These are phyloP conservation scores for Batrachochytrium dendrobatidis DNA, from an alignment of 371 early-diverging fungal species.

Conservation along the genomic window DNA sequence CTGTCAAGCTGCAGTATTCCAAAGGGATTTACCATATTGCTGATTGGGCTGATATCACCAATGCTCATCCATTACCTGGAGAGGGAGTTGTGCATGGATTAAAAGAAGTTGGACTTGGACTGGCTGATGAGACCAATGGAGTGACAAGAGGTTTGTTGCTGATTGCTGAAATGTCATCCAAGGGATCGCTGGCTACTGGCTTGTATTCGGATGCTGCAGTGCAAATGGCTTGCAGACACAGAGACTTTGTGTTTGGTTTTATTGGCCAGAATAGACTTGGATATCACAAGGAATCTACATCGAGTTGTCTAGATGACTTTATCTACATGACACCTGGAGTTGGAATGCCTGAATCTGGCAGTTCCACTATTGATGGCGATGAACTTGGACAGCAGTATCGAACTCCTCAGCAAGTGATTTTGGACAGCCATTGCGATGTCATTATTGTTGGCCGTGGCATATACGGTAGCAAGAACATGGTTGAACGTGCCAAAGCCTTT, in stretches of 20 bases:
- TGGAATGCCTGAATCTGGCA: constrained; percentile 64
- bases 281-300: constrained; percentile 53
- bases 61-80: constrained; percentile 90
- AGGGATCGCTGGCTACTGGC: constrained; percentile 72
- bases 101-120: constrained; percentile 70
- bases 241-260: constrained; percentile 90
- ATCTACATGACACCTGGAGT: constrained; percentile 94
- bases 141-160: constrained; percentile 75
- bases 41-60: constrained; percentile 91
- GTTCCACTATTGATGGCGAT: no score
- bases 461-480: constrained; percentile 66
- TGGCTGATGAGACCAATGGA: no score
- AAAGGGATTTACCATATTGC: constrained; percentile 87
- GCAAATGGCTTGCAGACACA: constrained; percentile 74
- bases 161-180: constrained; percentile 93
- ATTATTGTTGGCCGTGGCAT: constrained; percentile 97
- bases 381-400: constrained; percentile 90
- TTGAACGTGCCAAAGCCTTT: constrained; percentile 68
- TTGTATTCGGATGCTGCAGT: constrained; percentile 78
- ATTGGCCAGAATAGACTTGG: constrained; percentile 64
- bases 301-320: no score
- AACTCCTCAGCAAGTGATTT: constrained; percentile 78
- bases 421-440: constrained; percentile 80
- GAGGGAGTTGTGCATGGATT: constrained; percentile 91
- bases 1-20: constrained; percentile 88